Evolutionary conservation across 805 yeast species (phyloP).

Genomic region (Myxozyma geophila): DNA sequence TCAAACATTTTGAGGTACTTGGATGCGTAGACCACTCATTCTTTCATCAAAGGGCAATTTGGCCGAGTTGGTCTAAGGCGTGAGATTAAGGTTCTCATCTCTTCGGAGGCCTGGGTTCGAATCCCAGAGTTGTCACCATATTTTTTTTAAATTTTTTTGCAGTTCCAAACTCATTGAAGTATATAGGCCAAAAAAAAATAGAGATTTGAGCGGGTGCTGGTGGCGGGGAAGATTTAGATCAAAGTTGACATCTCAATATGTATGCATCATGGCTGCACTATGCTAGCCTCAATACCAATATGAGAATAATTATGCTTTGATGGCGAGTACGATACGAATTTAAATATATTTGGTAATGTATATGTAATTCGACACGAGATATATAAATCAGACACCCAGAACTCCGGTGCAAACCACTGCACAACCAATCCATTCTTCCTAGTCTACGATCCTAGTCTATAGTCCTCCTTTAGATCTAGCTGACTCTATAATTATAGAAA

Average conservation of each 20-base stretch:
- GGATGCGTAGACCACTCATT: no score
- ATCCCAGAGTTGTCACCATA: conserved; percentile 75
- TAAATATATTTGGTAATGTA: no score
- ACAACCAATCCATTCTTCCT: neutral
- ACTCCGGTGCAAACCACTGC: no score
- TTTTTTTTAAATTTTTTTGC: conserved; percentile 41
- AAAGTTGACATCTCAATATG: no score
- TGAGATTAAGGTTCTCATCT: conserved; percentile 78
- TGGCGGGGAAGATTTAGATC: neutral
- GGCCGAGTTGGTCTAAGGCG: conserved; percentile 78
- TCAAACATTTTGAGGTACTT: neutral
- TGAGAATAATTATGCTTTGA: no score
- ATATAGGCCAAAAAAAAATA: neutral
- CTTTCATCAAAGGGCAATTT: conserved; percentile 51
- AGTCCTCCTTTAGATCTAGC: neutral
- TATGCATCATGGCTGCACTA: no score
- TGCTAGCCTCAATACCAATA: no score
- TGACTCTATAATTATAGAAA: neutral
- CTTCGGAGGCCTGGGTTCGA: conserved; percentile 88
- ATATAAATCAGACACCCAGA: neutral
- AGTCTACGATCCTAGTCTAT: neutral
- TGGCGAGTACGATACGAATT: no score
- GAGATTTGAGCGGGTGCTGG: neutral
- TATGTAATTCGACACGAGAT: no score
- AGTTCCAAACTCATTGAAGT: no score